Evolutionary conservation across 345 rosid genomes (phyloP).

Genomic region (Sisymbrium irio): DNA sequence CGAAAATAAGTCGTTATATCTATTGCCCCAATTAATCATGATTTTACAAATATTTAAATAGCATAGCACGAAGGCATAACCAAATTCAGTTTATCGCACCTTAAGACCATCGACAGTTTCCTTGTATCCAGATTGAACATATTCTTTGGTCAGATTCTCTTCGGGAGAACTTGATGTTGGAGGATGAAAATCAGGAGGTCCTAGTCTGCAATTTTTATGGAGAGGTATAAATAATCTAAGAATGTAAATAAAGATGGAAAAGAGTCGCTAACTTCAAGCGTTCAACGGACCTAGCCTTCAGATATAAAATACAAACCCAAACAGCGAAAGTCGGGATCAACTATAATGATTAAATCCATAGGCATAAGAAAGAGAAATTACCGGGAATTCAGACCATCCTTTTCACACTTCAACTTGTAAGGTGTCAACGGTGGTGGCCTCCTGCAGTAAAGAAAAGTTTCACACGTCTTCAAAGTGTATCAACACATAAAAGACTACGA

Average conservation of each 20-base stretch:
- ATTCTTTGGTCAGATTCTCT: conserved; percentile 82
- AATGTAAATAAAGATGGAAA: conserved; percentile 15
- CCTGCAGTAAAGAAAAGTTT: conserved; percentile 46
- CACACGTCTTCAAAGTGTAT: conserved; percentile 21
- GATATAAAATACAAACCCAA: conserved; percentile 8
- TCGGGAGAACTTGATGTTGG: conserved; percentile 86
- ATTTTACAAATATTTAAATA: neutral
- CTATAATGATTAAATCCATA: neutral
- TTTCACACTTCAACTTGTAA: conserved; percentile 93
- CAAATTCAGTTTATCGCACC: conserved; percentile 45
- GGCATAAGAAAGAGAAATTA: conserved; percentile 36
- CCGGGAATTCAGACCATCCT: conserved; percentile 85
- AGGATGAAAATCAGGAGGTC: conserved; percentile 95
- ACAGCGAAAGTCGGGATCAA: neutral
- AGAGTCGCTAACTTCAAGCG: conserved; percentile 10
- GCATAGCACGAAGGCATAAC: conserved; percentile 1
- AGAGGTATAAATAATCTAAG: conserved; percentile 21
- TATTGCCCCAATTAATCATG: neutral
- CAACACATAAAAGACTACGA: conserved; percentile 20
- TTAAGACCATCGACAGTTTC: conserved; percentile 97
- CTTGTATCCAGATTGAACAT: conserved; percentile 79
- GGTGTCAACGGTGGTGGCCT: conserved; percentile 61
- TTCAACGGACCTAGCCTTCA: conserved; percentile 12
- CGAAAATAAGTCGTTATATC: conserved; percentile 2
- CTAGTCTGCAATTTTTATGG: conserved; percentile 55